Evolutionary conservation across 2,329 filamentous ascomycete genomes (phyloP).

Genomic region (Purpureocillium lavendulum): DNA sequence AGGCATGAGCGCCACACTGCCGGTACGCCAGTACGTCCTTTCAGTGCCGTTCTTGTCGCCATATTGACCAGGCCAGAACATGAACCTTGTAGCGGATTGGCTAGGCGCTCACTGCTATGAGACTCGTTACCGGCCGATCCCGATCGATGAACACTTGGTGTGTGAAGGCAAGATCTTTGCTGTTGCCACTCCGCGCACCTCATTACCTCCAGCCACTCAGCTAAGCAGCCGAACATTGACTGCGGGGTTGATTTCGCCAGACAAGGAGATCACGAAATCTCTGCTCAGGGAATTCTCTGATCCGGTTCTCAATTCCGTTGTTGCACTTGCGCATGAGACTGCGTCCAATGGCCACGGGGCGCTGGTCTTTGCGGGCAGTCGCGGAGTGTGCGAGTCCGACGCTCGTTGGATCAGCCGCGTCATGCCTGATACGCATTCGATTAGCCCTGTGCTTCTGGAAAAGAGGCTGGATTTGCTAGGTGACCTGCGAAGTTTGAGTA

Average conservation of each 20-base stretch:
- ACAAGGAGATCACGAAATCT: conserved; percentile 46
- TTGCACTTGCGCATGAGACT: conserved; percentile 62
- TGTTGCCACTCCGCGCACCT: conserved; percentile 40
- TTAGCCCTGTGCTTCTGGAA: conserved; percentile 41
- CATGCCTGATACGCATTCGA: conserved; percentile 43
- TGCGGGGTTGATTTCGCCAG: conserved; percentile 27
- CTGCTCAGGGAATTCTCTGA: conserved; percentile 53
- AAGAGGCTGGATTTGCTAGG: conserved; percentile 55
- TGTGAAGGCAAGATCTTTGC: conserved; percentile 62
- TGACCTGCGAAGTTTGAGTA: conserved; percentile 56
- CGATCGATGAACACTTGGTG: conserved; percentile 66
- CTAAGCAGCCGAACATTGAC: conserved; percentile 27
- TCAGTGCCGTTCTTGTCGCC: neutral
- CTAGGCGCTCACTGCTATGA: conserved; percentile 63
- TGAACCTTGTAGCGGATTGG: conserved; percentile 60
- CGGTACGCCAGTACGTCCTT: conserved; percentile 38
- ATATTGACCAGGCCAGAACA: too few species aligned
- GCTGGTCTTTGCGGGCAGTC: conserved; percentile 66
- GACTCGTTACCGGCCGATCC: conserved; percentile 66
- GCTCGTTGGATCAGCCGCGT: conserved; percentile 60
- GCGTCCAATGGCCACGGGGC: conserved; percentile 60
- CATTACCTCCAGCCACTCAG: conserved; percentile 26
- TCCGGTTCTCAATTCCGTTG: conserved; percentile 59
- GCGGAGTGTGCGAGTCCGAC: conserved; percentile 57
- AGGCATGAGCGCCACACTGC: conserved; percentile 73